Evolutionary conservation across 768 basidiomycete species (phyloP), one percentile per base, ranked within the genome.

Genomic region (Xanthoconium purpureum): DNA sequence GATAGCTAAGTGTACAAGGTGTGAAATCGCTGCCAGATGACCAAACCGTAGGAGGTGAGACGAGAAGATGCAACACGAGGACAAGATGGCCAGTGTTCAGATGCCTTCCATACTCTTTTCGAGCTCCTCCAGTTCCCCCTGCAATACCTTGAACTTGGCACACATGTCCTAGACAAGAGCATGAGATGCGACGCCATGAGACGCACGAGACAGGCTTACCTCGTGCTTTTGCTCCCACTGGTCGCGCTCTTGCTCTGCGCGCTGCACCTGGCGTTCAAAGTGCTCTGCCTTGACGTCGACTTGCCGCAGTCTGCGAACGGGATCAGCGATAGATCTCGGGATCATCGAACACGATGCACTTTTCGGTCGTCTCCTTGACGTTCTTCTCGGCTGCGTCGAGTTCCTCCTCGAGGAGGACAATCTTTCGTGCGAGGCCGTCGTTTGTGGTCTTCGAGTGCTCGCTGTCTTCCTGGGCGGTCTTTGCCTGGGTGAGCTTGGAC

Each of bases 241-340:
- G 71, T 98, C 96, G 49, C 95, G 86, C 73, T 99, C 97, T 68
- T 90, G 85, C 71, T 98, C 95, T 47, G 84, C 78, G 43, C 90
- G 83, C 62, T 84, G 79, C 18, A 97, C 86, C 70, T 95, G 91
- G 47, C 94, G 85, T 75, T 98, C 96, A 70, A 92, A 97, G 77
- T 98, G 94, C 73, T 99, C 97, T 11, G 96, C 96, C 78, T 98
- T 99, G 74, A 98, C 89, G 70, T 99, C 97, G 55, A 96, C 94
- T 69, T 96, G 92, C 59, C 96, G 81, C 65, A 99, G 80, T 74
- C 96, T 98, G 64, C 42, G 30, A 29, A 17, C 52, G 53, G 54
- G 57, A 63, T 66, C 56, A 67, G 62, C 15, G 36, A 55, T 51
- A 45, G 58, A 65, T 60, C 52, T 43, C 33, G 37, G 5, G 66